phyloP scores from a whole-genome alignment of 768 basidiomycete species.

The Tricholoma sp. region DNA sequence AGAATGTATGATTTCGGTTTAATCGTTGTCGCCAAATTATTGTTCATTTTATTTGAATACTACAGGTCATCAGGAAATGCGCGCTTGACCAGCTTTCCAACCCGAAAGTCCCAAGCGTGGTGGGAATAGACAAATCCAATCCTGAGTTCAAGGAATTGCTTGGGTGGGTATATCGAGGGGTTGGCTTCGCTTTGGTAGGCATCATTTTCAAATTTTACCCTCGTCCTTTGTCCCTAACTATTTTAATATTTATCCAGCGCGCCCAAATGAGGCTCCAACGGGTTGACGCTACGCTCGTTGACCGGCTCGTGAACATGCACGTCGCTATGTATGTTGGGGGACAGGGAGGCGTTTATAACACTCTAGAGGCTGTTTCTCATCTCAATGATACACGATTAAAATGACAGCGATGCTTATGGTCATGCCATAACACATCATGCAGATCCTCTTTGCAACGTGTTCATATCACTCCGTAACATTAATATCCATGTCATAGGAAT shows the following conservation, averaged over 20 bases:
- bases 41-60: background rate
- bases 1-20: conserved; percentile 38
- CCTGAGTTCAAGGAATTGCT: conserved; percentile 50
- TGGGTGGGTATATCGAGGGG: conserved; percentile 40
- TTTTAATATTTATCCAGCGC: conserved; percentile 28
- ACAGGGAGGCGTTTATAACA: conserved; percentile 6
- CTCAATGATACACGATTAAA: background rate
- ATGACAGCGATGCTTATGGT: background rate
- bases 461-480: too few relatives aligned
- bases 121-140: conserved; percentile 37
- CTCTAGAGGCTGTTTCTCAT: background rate
- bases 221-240: background rate
- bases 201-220: background rate
- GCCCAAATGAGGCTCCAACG: conserved; percentile 32
- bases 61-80: conserved; percentile 42
- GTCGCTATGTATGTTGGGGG: conserved; percentile 42
- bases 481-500: too few relatives aligned
- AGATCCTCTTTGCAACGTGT: too few relatives aligned
- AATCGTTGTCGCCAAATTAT: background rate
- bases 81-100: conserved; percentile 35
- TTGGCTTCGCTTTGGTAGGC: conserved; percentile 46
- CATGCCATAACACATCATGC: too few relatives aligned
- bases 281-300: conserved; percentile 31
- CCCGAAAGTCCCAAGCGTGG: conserved; percentile 32
- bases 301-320: conserved; percentile 37